These are phyloP conservation scores for Phytophthora megakarya DNA, from an alignment of 352 stramenopile species.

Conservation along the genomic window DNA sequence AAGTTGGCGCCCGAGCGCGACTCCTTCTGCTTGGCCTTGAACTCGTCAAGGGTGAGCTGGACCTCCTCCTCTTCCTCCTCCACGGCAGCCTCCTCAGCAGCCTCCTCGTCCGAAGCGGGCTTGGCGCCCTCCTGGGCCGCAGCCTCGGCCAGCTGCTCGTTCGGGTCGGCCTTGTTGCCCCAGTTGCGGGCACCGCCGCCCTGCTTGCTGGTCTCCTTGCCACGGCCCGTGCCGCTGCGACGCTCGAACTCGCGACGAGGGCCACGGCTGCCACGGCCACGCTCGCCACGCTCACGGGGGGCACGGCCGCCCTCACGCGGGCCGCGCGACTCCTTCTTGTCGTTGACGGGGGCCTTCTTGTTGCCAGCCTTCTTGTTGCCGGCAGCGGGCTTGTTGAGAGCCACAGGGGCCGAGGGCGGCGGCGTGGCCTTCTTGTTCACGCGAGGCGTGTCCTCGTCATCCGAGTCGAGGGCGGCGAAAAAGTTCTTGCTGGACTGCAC, in stretches of 20 bases:
- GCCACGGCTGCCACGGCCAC: conserved; percentile 57
- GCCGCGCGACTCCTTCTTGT: conserved; percentile 63
- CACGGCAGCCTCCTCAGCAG: conserved; percentile 45
- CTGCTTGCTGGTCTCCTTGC: conserved; percentile 95
- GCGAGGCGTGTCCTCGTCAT: conserved; percentile 75
- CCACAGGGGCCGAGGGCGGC: conserved; percentile 56
- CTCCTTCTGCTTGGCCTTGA: conserved; percentile 84
- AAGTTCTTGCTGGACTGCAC: conserved; percentile 66
- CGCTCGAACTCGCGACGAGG: conserved; percentile 92
- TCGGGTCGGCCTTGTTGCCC: conserved; percentile 94
- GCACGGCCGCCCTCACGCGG: conserved; percentile 51
- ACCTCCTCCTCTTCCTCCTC: conserved; percentile 87
- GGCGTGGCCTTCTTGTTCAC: conserved; percentile 66
- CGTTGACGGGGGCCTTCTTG: conserved; percentile 53
- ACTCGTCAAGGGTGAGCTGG: conserved; percentile 83
- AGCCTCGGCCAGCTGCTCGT: conserved; percentile 75
- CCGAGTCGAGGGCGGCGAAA: conserved; percentile 76
- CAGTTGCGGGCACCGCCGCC: conserved; percentile 96
- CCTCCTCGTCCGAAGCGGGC: conserved; percentile 58
- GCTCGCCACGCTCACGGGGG: conserved; percentile 47
- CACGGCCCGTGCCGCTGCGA: conserved; percentile 94
- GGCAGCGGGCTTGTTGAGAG: conserved; percentile 83
- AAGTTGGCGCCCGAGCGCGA: conserved; percentile 78
- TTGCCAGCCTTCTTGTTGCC: conserved; percentile 84
- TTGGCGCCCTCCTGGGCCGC: conserved; percentile 61